phyloP scores from a whole-genome alignment of 2,329 filamentous ascomycete species.

The Immersiporthe knoxdaviesiana region DNA sequence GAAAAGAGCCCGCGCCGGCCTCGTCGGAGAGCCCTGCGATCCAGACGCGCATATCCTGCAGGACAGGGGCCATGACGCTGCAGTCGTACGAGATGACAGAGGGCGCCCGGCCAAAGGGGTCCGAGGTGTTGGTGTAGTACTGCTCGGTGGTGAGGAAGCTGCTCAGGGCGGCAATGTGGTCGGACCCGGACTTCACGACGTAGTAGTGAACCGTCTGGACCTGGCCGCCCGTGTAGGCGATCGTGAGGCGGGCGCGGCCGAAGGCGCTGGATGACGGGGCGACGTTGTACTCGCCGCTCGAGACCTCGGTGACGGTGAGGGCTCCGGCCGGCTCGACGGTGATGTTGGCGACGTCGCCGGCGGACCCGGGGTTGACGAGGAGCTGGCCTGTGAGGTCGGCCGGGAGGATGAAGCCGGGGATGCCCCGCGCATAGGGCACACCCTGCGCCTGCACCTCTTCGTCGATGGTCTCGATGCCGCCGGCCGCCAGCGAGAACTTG shows the following conservation, averaged over 20 bases:
- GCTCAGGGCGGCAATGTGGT: slow-evolving; percentile 51
- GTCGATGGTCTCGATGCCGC: slow-evolving; percentile 52
- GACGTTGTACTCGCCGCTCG: slow-evolving; percentile 44
- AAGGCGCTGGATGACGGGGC: slow-evolving; percentile 48
- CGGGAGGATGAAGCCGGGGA: slow-evolving; percentile 60
- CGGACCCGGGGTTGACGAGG: slow-evolving; percentile 45
- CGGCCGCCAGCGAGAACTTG: slow-evolving; percentile 51
- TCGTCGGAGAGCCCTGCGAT: slow-evolving; percentile 64
- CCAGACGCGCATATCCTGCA: slow-evolving; percentile 57
- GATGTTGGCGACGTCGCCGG: slow-evolving; percentile 45
- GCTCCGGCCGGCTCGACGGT: slow-evolving; percentile 43
- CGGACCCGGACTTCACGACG: slow-evolving; percentile 51
- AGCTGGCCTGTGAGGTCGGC: slow-evolving; percentile 50
- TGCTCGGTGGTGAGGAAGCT: slow-evolving; percentile 57
- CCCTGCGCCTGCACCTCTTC: slow-evolving; percentile 46
- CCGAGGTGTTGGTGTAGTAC: slow-evolving; percentile 54
- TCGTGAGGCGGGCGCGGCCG: slow-evolving; percentile 52
- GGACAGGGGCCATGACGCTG: slow-evolving; percentile 47
- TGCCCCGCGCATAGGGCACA: slow-evolving; percentile 53
- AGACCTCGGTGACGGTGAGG: slow-evolving; percentile 40
- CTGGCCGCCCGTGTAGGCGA: slow-evolving; percentile 52
- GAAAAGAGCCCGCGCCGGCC: slow-evolving; percentile 58
- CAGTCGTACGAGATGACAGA: slow-evolving; percentile 62
- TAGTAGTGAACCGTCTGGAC: slow-evolving; percentile 60
- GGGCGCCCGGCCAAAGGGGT: slow-evolving; percentile 57